phyloP scores from a whole-genome alignment of 2,329 filamentous ascomycete genomes.

The Periglandula ipomoeae region DNA sequence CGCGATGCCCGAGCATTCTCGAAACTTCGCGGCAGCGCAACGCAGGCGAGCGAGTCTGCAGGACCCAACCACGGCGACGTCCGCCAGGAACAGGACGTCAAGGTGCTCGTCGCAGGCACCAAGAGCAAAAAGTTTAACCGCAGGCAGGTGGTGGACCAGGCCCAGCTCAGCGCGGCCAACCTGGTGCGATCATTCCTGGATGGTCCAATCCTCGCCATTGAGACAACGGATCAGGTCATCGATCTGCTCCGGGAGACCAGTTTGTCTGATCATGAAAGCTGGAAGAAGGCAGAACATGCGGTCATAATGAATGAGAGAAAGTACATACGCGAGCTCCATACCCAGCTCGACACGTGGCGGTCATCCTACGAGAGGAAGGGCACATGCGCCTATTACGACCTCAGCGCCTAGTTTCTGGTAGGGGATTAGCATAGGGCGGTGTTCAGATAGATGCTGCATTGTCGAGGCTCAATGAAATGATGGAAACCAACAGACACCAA shows the following conservation, averaged over 20 bases:
- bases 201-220: slow-evolving; percentile 77
- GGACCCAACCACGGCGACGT: slow-evolving; percentile 17
- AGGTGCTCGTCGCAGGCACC: slow-evolving; percentile 74
- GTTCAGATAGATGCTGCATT: background rate
- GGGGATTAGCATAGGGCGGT: background rate
- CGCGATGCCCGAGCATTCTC: slow-evolving; percentile 54
- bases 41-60: slow-evolving; percentile 20
- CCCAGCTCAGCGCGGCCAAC: slow-evolving; percentile 47
- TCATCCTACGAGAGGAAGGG: slow-evolving; percentile 49
- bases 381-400: slow-evolving; percentile 76
- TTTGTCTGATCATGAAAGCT: slow-evolving; percentile 72
- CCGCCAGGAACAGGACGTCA: slow-evolving; percentile 60
- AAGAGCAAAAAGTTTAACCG: slow-evolving; percentile 89
- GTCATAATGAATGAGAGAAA: slow-evolving; percentile 69
- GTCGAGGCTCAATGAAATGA: no score
- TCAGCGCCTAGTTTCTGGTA: slow-evolving; percentile 34
- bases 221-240: slow-evolving; percentile 77
- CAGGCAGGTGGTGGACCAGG: slow-evolving; percentile 75
- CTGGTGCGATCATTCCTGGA: slow-evolving; percentile 63
- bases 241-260: slow-evolving; percentile 65
- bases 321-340: slow-evolving; percentile 76
- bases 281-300: slow-evolving; percentile 71
- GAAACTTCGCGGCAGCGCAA: slow-evolving; percentile 26
- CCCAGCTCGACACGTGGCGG: slow-evolving; percentile 58
- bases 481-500: no score